A percentile compares a stretch with the other conserved stretches of the same genome.
phyloP scores from a whole-genome alignment of 148 eudicot genomes.

The Pharnaceum exiguum region DNA sequence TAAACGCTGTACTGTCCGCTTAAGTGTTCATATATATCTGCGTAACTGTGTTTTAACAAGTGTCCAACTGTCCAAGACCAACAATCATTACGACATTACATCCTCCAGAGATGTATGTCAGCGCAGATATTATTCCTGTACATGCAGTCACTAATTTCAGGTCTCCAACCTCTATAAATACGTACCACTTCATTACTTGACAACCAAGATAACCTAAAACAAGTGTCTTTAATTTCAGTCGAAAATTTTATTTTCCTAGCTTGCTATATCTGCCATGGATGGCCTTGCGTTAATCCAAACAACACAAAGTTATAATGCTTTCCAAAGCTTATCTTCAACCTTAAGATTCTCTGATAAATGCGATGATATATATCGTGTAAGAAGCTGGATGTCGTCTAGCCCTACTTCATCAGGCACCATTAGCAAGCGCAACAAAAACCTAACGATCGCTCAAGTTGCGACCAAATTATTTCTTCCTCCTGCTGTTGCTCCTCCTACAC shows the following conservation, averaged over 20 bases:
- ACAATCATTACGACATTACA: too few species aligned
- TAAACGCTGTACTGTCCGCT: too few species aligned
- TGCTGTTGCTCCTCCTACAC: conserved; percentile 16
- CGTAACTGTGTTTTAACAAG: too few species aligned
- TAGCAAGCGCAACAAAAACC: conserved; percentile 1
- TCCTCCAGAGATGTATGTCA: background rate
- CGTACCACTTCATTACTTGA: conserved; percentile 14
- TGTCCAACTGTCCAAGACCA: too few species aligned
- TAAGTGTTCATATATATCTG: too few species aligned
- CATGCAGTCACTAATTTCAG: background rate
- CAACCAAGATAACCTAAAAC: conserved; percentile 7
- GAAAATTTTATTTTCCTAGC: background rate
- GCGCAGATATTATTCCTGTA: background rate
- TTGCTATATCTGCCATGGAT: conserved; percentile 9
- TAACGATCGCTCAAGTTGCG: conserved; percentile 35
- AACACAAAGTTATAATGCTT: background rate
- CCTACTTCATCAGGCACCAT: background rate
- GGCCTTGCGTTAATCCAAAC: conserved; percentile 10
- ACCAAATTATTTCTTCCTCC: conserved; percentile 33
- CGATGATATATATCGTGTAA: background rate
- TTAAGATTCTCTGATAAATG: conserved; percentile 4
- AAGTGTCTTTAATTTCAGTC: background rate
- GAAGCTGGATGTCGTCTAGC: background rate
- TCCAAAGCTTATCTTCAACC: conserved; percentile 5
- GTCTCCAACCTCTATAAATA: conserved; percentile 31